These are phyloP conservation scores for Nemophila menziesii DNA, from an alignment of 257 asterid genomes.

Conservation along the genomic window DNA sequence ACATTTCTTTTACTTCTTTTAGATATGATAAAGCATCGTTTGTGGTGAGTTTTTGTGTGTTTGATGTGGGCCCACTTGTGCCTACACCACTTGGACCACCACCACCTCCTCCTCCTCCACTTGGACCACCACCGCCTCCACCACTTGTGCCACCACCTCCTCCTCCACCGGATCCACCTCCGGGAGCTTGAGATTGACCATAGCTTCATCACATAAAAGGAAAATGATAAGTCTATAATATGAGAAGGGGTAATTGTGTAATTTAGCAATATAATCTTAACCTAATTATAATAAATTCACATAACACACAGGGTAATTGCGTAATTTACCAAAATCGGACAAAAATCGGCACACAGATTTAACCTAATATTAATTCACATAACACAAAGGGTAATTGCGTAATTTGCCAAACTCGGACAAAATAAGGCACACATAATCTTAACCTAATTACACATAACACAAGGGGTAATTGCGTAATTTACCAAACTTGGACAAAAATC, in stretches of 20 bases:
- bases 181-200: conserved; percentile 7
- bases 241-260: no score
- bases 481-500: not conserved
- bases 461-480: no score
- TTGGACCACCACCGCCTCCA: conserved; percentile 4
- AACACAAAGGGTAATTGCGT: not conserved
- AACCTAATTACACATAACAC: not conserved
- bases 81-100: conserved; percentile 24
- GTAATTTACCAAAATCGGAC: not conserved
- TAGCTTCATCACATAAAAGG: conserved; percentile 1
- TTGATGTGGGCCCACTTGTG: conserved; percentile 23
- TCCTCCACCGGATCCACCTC: not conserved
- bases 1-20: conserved; percentile 57
- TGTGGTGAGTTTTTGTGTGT: conserved; percentile 43
- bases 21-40: conserved; percentile 46
- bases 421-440: conserved; percentile 1
- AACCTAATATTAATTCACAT: conserved; percentile 2
- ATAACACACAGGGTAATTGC: not conserved
- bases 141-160: conserved; percentile 5
- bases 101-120: conserved; percentile 8
- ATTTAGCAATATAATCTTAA: no score
- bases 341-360: no score
- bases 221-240: conserved; percentile 4
- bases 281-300: conserved; percentile 3
- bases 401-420: not conserved